phyloP scores from a whole-genome alignment of 768 basidiomycete species.

The Serendipita indica region DNA sequence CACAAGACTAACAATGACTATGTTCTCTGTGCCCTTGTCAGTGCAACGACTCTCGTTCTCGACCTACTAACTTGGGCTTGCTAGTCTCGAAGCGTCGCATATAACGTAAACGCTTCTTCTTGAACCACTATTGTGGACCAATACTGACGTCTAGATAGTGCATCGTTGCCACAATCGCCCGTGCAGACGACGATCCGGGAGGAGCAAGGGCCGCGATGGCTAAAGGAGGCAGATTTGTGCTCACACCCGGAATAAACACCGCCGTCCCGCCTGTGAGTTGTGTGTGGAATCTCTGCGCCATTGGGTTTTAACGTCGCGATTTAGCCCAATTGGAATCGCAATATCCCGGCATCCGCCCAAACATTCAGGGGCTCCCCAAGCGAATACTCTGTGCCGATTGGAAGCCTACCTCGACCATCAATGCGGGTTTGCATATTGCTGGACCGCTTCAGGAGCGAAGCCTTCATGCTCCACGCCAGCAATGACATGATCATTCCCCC shows the following conservation, averaged over 20 bases:
- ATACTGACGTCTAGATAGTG: slow-evolving; percentile 17
- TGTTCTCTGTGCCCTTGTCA: slow-evolving; percentile 56
- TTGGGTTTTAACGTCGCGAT: slow-evolving; percentile 22
- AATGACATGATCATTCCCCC: slow-evolving; percentile 49
- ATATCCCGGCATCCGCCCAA: slow-evolving; percentile 14
- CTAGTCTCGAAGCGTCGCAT: slow-evolving; percentile 50
- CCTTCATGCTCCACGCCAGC: slow-evolving; percentile 50
- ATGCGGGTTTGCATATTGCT: slow-evolving; percentile 68
- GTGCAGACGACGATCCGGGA: slow-evolving; percentile 65
- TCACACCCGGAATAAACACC: not conserved
- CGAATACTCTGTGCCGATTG: slow-evolving; percentile 26
- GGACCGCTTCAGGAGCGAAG: slow-evolving; percentile 51
- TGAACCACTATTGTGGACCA: not conserved
- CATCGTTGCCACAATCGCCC: slow-evolving; percentile 63
- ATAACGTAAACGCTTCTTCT: slow-evolving; percentile 30
- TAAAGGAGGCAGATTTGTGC: not conserved
- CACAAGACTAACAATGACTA: slow-evolving; percentile 70
- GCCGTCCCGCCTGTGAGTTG: too few relatives aligned
- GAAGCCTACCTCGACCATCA: slow-evolving; percentile 52
- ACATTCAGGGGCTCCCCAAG: slow-evolving; percentile 2
- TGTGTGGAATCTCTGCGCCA: slow-evolving; percentile 39
- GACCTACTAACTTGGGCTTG: slow-evolving; percentile 11
- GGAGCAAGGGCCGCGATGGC: slow-evolving; percentile 67
- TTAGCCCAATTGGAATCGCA: slow-evolving; percentile 22
- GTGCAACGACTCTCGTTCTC: slow-evolving; percentile 19